These are phyloP conservation scores for Primulina tabacum DNA, from an alignment of 257 asterid species.

Conservation along the genomic window DNA sequence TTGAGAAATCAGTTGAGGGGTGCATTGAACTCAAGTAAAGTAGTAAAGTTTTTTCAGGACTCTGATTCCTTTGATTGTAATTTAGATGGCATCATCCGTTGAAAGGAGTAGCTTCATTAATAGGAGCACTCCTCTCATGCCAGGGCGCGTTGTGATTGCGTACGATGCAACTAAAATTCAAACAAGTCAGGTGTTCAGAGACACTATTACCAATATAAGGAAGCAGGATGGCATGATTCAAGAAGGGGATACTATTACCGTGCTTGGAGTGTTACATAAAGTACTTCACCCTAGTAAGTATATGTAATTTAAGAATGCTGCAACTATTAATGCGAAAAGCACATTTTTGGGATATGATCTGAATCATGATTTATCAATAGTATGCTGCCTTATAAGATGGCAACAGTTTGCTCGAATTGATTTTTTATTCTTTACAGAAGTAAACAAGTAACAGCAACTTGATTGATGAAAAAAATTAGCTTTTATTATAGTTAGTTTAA, in stretches of 20 bases:
- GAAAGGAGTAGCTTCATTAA: slow-evolving; percentile 14
- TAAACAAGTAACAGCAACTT: too few relatives aligned
- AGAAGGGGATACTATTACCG: slow-evolving; percentile 42
- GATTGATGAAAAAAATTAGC: too few relatives aligned
- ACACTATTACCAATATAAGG: slow-evolving; percentile 34
- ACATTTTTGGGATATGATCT: too few relatives aligned
- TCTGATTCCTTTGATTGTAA: not conserved
- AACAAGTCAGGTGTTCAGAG: slow-evolving; percentile 31
- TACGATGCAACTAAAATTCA: slow-evolving; percentile 60
- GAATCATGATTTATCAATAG: not conserved
- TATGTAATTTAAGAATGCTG: not conserved
- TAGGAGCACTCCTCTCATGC: slow-evolving; percentile 33
- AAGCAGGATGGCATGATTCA: slow-evolving; percentile 39
- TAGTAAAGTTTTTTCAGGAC: not conserved
- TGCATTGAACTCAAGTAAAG: not conserved
- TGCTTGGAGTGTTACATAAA: slow-evolving; percentile 61
- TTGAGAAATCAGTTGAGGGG: not conserved
- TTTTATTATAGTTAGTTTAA: too few relatives aligned
- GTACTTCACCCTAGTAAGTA: slow-evolving; percentile 63
- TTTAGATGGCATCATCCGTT: slow-evolving; percentile 35
- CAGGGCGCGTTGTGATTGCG: slow-evolving; percentile 49
- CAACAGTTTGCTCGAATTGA: not conserved
- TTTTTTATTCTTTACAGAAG: too few relatives aligned
- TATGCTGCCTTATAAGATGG: not conserved
- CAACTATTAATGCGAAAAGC: not conserved